Evolutionary conservation across 345 rosid genomes (phyloP).

Genomic region (Toxicodendron radicans): DNA sequence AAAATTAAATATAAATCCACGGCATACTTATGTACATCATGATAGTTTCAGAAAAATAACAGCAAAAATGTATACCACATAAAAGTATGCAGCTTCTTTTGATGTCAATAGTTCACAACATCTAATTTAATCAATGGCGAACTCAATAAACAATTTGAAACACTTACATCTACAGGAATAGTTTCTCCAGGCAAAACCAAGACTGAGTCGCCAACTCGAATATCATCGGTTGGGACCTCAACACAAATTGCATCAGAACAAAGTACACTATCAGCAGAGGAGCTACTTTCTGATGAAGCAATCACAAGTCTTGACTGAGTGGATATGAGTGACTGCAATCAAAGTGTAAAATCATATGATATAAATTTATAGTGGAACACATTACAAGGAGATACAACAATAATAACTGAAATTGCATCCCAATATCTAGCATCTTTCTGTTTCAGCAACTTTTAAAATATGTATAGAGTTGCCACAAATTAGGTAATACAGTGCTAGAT

Average conservation of each 20-base stretch:
- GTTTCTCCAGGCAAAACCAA: slow-evolving; percentile 95
- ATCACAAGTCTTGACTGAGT: slow-evolving; percentile 86
- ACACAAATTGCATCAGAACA: slow-evolving; percentile 78
- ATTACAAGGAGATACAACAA: neutral
- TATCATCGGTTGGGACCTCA: slow-evolving; percentile 82
- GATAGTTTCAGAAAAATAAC: neutral
- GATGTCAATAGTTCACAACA: neutral
- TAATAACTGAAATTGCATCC: neutral
- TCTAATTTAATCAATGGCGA: neutral
- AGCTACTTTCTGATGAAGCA: slow-evolving; percentile 63
- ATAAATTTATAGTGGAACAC: neutral
- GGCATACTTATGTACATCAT: neutral
- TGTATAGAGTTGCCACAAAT: neutral
- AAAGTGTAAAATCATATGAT: slow-evolving; percentile 2
- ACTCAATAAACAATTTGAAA: slow-evolving; percentile 19
- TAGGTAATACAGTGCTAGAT: slow-evolving; percentile 3
- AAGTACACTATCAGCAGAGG: slow-evolving; percentile 61
- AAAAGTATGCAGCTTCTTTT: neutral
- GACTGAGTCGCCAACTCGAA: slow-evolving; percentile 82
- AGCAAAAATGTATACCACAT: neutral
- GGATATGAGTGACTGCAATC: slow-evolving; percentile 79
- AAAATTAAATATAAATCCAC: neutral
- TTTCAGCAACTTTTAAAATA: neutral
- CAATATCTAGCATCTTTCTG: neutral
- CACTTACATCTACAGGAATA: slow-evolving; percentile 89